Evolutionary conservation across 441 rosid species (phyloP).

Genomic region (Pelargonium citronellum): DNA sequence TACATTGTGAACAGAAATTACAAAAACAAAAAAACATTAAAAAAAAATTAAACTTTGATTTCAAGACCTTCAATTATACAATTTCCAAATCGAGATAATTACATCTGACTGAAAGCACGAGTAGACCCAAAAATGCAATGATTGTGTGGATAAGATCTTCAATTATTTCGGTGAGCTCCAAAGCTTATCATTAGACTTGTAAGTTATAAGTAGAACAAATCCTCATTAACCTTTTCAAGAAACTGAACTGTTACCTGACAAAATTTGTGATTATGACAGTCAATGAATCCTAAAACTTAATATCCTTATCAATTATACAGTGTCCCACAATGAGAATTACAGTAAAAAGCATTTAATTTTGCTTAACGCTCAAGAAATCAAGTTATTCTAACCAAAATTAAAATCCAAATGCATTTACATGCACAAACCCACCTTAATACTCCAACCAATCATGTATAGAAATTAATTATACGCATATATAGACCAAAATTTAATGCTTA

Average conservation of each 20-base stretch:
- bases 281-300: background rate
- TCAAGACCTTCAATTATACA: background rate
- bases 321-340: background rate
- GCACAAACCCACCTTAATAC: background rate
- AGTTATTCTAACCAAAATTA: background rate
- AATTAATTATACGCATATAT: background rate
- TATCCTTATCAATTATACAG: no score
- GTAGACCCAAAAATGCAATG: no score
- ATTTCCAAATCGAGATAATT: background rate
- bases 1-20: no score
- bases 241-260: no score
- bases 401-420: background rate
- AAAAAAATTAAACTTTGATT: background rate
- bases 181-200: no score
- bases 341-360: background rate
- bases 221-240: no score
- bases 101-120: background rate
- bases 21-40: background rate
- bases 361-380: background rate
- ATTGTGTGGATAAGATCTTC: no score
- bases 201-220: no score
- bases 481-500: background rate
- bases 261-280: background rate
- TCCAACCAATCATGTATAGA: background rate
- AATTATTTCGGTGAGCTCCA: no score